Base-by-base conservation (phyloP, 1,139 yeast species). In the Blastobotrys malaysiensis region DNA sequence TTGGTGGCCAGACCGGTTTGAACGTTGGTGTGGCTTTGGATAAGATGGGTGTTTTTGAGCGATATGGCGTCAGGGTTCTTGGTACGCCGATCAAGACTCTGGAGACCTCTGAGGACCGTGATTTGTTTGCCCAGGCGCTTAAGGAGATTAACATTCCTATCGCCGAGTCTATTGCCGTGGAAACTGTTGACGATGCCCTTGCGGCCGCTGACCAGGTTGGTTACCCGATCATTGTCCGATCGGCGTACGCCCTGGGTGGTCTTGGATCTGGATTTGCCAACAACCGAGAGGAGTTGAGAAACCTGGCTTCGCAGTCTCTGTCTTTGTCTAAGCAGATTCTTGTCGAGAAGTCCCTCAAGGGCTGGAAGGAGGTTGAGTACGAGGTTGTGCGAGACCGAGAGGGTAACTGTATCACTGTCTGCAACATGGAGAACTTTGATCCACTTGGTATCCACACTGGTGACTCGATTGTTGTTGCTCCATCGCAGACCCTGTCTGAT, bases 401-500 rank as follows among this genome's bases (percentile, higher is more conserved):
- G 58, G 97, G 86, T 63, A 93, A 93, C 79, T 93, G 99, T 81
- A 93, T 93, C 69, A 93, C 99, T 49, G 99, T 93, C 52, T 93
- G 99, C 80, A 93, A 93, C 75, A 93, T 93, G 99, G 99, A 93
- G 76, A 93, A 93, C 76, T 93, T 93, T 65, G 99, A 93, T 73
- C 99, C 99, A 48, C 81, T 93, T 66, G 99, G 99, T 65, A 86
- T 95, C 65, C 99, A 93, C 74, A 93, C 99, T 57, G 99, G 99
- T 77, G 99, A 93, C 73, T 93, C 99, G 48, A 93, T 93, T 68
- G 99, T 93, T 54, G 97, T 93, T 67, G 99, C 99, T 55, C 99
- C 99, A 52, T 90, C 98, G 46, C 99, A 93, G 75, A 93, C 99
- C 48, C 77, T 93, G 64, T 86, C 96, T 50, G 99, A 93, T 71